Percentiles rank a stretch among this genome's conserved stretches.
phyloP scores from a whole-genome alignment of 371 early-diverging fungal species.

The Syncephalastrum racemosum region DNA sequence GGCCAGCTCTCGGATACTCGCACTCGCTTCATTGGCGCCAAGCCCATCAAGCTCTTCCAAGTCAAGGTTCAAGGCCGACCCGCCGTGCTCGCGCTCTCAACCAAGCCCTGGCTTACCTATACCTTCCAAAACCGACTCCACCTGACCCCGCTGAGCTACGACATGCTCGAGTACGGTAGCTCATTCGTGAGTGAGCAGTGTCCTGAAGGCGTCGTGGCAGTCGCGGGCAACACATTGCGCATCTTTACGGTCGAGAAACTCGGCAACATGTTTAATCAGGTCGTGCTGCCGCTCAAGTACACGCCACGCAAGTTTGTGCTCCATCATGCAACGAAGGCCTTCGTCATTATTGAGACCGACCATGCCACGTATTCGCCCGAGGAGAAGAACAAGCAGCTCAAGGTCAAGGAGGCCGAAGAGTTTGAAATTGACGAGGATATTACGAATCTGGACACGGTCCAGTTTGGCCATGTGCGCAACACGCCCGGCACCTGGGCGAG shows the following conservation, averaged over 20 bases:
- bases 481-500: constrained; percentile 85
- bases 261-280: constrained; percentile 82
- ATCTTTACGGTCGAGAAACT: constrained; percentile 88
- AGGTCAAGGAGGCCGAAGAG: constrained; percentile 54
- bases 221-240: constrained; percentile 82
- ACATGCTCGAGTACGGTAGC: constrained; percentile 80
- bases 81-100: constrained; percentile 83
- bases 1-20: constrained; percentile 88
- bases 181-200: constrained; percentile 88
- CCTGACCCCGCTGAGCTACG: constrained; percentile 66
- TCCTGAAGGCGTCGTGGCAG: constrained; percentile 87
- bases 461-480: constrained; percentile 77
- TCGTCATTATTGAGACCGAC: constrained; percentile 90
- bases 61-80: constrained; percentile 65
- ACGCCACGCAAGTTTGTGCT: constrained; percentile 88
- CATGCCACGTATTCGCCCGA: constrained; percentile 72
- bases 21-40: constrained; percentile 86
- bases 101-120: constrained; percentile 91
- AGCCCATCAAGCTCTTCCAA: constrained; percentile 77
- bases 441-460: constrained; percentile 40
- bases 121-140: constrained; percentile 69
- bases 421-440: constrained; percentile 55
- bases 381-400: constrained; percentile 58
- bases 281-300: constrained; percentile 79
- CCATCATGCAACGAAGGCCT: constrained; percentile 71